Base-by-base conservation (phyloP, 768 basidiomycete species). In the Xerocomus potaroensis region DNA sequence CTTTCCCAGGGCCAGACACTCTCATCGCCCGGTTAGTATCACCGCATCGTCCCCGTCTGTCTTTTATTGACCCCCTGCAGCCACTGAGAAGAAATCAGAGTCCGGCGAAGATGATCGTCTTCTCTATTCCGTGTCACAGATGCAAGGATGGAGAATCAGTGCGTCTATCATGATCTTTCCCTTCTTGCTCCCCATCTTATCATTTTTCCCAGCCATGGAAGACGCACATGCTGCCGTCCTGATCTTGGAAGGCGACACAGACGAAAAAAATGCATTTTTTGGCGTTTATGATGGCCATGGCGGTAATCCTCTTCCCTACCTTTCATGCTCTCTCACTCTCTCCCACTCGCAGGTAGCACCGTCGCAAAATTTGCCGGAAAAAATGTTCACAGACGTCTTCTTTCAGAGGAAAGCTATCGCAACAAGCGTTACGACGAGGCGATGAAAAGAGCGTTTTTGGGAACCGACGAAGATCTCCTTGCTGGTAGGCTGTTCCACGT, bases 131-230 rank as follows among this genome's bases (percentile, higher is more conserved):
- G 77, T 96, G 34, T 84, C 88, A 37, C 94, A 97, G 70, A 98
- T 98, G 95, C 96, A 99, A 69, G 96, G 96, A 59, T 99, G 96
- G 96, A 78, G 96, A 69, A 86, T 98, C 70, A 82, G 95, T 99
- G 61, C 71, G 95, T 85, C 24, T 50, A 48, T 30, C 29, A 30
- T 32, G 15, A 2, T 30, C 41, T 14, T 36, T 9, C 7, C 9
- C 19, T 12, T 11, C 8, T 12, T 8, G 27, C 19, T 19, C 2
- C 48, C 51, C 47, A 59, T 33, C 9, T 16, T 31, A 2, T 41
- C 21, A n/a, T 36, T 24, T 31, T 26, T 16, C 49, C 42, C 61
- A 99, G 95, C 84, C 58, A 98, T 99, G 96, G 96, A 99, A 71
- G 95, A 99, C 60, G 82, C 95, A 1, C 95, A 98, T 68, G 75